These are phyloP conservation scores for Corynascus novoguineensis DNA, from an alignment of 495 filamentous ascomycete species.

Conservation along the genomic window DNA sequence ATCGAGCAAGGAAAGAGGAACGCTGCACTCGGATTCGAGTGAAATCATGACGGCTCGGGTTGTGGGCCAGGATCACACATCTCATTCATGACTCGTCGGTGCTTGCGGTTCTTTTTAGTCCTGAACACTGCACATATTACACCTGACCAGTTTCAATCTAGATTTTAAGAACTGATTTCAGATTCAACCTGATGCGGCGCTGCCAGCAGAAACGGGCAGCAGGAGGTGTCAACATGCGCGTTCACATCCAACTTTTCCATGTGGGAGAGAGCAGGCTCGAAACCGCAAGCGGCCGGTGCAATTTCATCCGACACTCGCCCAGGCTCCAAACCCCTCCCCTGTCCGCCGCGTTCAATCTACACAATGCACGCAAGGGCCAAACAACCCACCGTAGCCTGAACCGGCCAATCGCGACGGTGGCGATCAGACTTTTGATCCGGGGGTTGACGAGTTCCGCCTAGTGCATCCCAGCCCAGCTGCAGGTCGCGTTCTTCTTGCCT, in stretches of 20 bases:
- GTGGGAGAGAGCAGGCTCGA: background rate
- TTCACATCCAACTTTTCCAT: background rate
- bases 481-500: constrained; percentile 11
- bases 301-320: background rate
- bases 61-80: too few relatives aligned
- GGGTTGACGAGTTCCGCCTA: constrained; percentile 24
- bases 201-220: background rate
- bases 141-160: too few relatives aligned
- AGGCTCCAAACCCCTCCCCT: constrained; percentile 5
- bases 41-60: background rate
- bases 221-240: background rate
- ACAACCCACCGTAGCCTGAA: constrained; percentile 21
- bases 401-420: constrained; percentile 29
- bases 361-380: constrained; percentile 16
- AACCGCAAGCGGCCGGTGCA: background rate
- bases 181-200: background rate
- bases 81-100: too few relatives aligned
- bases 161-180: too few relatives aligned
- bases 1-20: background rate
- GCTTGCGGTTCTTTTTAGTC: background rate
- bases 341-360: background rate
- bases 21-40: background rate
- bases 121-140: background rate
- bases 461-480: constrained; percentile 10
- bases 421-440: constrained; percentile 38